Conservation (phyloP, 768 basidiomycete genomes). For the Crucibulum laeve region DNA sequence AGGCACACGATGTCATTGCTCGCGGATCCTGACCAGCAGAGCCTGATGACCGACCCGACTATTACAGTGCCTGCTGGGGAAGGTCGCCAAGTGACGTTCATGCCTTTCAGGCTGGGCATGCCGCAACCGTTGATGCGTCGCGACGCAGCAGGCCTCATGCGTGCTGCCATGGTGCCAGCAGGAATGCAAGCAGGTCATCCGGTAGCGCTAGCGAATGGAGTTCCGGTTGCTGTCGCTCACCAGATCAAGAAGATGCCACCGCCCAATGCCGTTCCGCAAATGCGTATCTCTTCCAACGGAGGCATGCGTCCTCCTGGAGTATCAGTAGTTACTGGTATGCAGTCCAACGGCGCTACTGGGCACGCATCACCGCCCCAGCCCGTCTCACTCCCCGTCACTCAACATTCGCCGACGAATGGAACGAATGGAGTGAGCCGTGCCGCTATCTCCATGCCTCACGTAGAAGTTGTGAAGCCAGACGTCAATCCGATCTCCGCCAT, state of each 20-base stretch:
- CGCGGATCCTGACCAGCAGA: conserved; percentile 48
- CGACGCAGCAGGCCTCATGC: conserved; percentile 24
- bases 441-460: conserved; percentile 43
- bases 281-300: conserved; percentile 59
- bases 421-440: conserved; percentile 30
- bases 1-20: conserved; percentile 53
- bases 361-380: conserved; percentile 35
- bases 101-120: conserved; percentile 47
- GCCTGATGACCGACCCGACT: conserved; percentile 46
- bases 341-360: conserved; percentile 22
- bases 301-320: conserved; percentile 46
- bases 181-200: conserved; percentile 2
- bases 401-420: conserved; percentile 30
- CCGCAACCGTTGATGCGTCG: conserved; percentile 27
- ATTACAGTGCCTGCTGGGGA: conserved; percentile 38
- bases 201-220: conserved; percentile 26
- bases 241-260: conserved; percentile 64
- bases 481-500: conserved; percentile 20
- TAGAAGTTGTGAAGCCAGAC: conserved; percentile 35
- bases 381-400: conserved; percentile 22
- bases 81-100: conserved; percentile 44
- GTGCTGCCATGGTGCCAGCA: conserved; percentile 11
- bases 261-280: conserved; percentile 46
- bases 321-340: conserved; percentile 23
- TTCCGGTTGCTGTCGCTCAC: conserved; percentile 55